phyloP scores from a whole-genome alignment of 345 rosid genomes.

The Noccaea caerulescens region DNA sequence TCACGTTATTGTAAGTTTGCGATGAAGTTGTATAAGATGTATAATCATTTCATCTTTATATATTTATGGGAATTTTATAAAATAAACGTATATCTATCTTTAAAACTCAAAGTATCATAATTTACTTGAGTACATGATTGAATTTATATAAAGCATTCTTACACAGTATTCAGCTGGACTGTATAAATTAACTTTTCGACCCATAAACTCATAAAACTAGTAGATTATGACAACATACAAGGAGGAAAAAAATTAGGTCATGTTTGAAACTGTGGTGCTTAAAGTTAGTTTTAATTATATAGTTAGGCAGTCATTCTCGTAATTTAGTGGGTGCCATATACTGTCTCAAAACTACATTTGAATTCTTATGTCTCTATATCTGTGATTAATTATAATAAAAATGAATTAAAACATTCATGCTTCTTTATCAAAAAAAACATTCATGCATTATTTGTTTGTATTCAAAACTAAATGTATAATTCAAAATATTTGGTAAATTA shows the following conservation, averaged over 20 bases:
- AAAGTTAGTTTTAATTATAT: too few relatives aligned
- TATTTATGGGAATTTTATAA: background rate
- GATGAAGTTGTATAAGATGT: background rate
- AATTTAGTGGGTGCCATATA: background rate
- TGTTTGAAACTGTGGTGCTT: too few relatives aligned
- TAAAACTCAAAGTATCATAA: background rate
- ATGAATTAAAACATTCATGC: background rate
- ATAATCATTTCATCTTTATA: background rate
- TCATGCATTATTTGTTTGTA: background rate
- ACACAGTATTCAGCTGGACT: background rate
- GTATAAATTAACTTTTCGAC: too few relatives aligned
- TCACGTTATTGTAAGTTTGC: slow-evolving; percentile 4
- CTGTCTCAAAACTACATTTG: background rate
- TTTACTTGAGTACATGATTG: background rate
- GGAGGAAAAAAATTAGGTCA: too few relatives aligned
- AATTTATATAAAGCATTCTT: background rate
- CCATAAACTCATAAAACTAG: too few relatives aligned
- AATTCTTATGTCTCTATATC: background rate
- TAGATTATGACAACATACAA: too few relatives aligned
- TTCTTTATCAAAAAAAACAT: too few relatives aligned
- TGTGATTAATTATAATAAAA: too few relatives aligned
- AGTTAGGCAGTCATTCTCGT: background rate
- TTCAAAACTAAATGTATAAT: background rate
- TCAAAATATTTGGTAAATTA: too few relatives aligned
- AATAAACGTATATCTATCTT: background rate